Evolutionary conservation across 371 early-diverging fungal species (phyloP).

Genomic region (Mucor saturninus): DNA sequence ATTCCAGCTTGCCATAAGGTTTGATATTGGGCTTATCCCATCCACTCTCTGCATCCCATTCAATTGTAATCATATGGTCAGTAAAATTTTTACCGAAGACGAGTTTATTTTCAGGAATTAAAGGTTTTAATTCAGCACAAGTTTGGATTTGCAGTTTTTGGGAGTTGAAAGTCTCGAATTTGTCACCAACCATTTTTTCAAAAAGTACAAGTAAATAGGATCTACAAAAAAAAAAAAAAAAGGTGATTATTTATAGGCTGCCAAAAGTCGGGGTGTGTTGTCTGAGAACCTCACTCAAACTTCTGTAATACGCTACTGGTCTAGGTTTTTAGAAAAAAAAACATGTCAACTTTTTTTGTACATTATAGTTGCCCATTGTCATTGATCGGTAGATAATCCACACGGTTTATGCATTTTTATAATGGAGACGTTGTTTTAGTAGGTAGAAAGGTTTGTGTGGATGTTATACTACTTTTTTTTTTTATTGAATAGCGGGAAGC

Average conservation of each 20-base stretch:
- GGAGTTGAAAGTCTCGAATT: conserved; percentile 9
- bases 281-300: too few species aligned
- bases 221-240: neutral
- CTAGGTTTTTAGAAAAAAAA: too few species aligned
- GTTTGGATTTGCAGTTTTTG: conserved; percentile 10
- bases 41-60: conserved; percentile 74
- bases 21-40: conserved; percentile 73
- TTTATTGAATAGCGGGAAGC: too few species aligned
- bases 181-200: conserved; percentile 5
- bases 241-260: neutral
- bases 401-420: too few species aligned
- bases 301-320: too few species aligned
- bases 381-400: too few species aligned
- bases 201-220: neutral
- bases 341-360: too few species aligned
- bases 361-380: too few species aligned
- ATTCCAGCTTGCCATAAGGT: conserved; percentile 75
- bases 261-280: too few species aligned
- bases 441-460: too few species aligned
- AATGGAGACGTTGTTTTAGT: too few species aligned
- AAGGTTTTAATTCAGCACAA: conserved; percentile 21
- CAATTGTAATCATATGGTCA: conserved; percentile 88
- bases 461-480: too few species aligned
- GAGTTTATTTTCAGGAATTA: conserved; percentile 60
- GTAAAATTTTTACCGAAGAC: conserved; percentile 87